A percentile compares a stretch with the other conserved stretches of the same genome.
Evolutionary conservation across 2,329 filamentous ascomycete genomes (phyloP).

Genomic region (Capronia americana): DNA sequence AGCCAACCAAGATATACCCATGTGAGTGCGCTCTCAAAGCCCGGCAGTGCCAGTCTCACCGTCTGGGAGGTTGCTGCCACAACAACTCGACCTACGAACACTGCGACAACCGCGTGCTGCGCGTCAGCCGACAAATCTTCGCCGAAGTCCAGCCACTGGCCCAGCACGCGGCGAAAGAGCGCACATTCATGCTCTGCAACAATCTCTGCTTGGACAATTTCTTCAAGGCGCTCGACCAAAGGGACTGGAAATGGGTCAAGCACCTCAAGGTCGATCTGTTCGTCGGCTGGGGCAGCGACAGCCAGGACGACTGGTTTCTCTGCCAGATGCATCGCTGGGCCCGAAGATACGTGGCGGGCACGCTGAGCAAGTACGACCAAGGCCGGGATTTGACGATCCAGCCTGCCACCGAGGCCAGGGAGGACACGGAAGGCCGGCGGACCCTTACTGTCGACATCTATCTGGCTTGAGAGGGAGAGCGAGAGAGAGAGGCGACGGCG

Average conservation of each 20-base stretch:
- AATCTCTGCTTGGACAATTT: constrained; percentile 32
- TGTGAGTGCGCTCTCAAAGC: constrained; percentile 23
- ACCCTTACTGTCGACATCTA: constrained; percentile 30
- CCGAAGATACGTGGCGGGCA: constrained; percentile 26
- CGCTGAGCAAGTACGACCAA: constrained; percentile 24
- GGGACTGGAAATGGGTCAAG: constrained; percentile 30
- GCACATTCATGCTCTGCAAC: constrained; percentile 31
- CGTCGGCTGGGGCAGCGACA: constrained; percentile 26
- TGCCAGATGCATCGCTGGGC: constrained; percentile 32
- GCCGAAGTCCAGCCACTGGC: constrained; percentile 26
- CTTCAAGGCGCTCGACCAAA: constrained; percentile 23
- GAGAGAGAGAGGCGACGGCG: neutral
- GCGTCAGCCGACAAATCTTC: constrained; percentile 29
- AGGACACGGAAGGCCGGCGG: constrained; percentile 26
- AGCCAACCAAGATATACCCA: constrained; percentile 28
- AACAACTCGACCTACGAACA: constrained; percentile 24
- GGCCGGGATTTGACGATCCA: constrained; percentile 22
- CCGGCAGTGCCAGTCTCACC: constrained; percentile 17
- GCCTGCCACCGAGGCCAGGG: constrained; percentile 22
- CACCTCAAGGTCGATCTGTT: constrained; percentile 30
- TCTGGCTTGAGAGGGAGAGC: constrained; percentile 21
- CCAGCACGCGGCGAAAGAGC: constrained; percentile 6
- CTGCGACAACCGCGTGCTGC: constrained; percentile 33
- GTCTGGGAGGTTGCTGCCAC: constrained; percentile 22
- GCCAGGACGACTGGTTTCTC: constrained; percentile 33